Evolutionary conservation across 305 asterid species (phyloP), one percentile per base, ranked within the genome.

Genomic region (Andrographis paniculata): DNA sequence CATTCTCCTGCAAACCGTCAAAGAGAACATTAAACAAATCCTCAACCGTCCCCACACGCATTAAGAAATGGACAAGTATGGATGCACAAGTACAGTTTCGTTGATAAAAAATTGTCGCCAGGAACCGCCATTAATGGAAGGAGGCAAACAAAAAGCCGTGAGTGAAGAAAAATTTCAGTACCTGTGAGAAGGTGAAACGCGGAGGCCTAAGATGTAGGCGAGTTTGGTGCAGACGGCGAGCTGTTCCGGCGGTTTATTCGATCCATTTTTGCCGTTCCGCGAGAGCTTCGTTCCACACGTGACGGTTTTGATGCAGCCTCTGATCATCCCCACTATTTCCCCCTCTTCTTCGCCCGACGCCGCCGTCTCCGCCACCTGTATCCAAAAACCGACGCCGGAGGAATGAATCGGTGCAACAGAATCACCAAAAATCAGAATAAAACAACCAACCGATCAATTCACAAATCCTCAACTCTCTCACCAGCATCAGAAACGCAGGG

Each of bases 221-320:
- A 84, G 66, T 65, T 84, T 87, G 17, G 92, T 77, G 72, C 37
- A 80, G 33, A 81, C 39, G 6, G 92, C 94, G 48, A 69, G 60
- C 1, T 66, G 68, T 10, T 30, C 19, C 1, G 36, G 55, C 14
- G 19, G 49, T 40, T 66, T 46, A 1, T 51, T 20, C 28, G 44
- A 28, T 50, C 28, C 9, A 50, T 39, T 64, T 45, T 42, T 53
- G 28, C n/a, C 31, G 53, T 37, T 65, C 53, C 79, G 63, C 0
- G 78, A 42, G 50, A 74, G 50, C 53, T 80, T 68, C 0, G 68
- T 71, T 0, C 93, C 92, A 40, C 94, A 73, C 9, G 97, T 77
- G 50, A 84, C 97, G 55, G 84, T 84, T 68, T 87, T 87, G 42
- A 78, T 79, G 58, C 95, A 84, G 2, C 94, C 98, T 30, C 98